These are phyloP conservation scores for Musa troglodytarum DNA, from an alignment of 176 grass and related monocot species.

Conservation along the genomic window DNA sequence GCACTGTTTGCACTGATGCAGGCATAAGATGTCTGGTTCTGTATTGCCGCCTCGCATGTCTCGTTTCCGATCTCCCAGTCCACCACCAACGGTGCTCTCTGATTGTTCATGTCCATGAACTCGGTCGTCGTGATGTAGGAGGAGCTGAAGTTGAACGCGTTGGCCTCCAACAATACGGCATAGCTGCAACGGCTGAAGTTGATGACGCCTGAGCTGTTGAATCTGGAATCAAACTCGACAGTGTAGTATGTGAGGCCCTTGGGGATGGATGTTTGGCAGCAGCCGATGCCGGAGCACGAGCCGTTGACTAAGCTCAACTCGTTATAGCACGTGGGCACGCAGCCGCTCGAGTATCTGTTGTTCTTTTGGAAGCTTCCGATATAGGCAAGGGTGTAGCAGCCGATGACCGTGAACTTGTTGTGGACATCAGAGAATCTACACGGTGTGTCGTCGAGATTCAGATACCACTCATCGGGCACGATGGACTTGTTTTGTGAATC, in stretches of 20 bases:
- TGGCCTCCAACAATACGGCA: conserved; percentile 5
- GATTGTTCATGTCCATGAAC: neutral
- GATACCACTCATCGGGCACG: neutral
- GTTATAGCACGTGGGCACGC: neutral
- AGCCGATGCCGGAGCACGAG: conserved; percentile 22
- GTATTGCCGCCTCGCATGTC: neutral
- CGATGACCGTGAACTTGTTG: conserved; percentile 21
- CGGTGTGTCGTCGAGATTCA: neutral
- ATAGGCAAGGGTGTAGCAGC: conserved; percentile 10
- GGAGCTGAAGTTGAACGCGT: neutral
- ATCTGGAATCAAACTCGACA: neutral
- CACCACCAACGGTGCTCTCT: neutral
- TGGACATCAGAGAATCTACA: neutral
- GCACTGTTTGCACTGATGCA: conserved; percentile 17
- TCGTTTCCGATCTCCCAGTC: conserved; percentile 1
- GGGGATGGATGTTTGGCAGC: conserved; percentile 14
- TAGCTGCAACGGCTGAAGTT: conserved; percentile 17
- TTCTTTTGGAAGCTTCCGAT: neutral
- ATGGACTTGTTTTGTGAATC: neutral
- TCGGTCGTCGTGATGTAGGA: neutral
- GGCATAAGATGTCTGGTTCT: conserved; percentile 9
- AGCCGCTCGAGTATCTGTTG: neutral
- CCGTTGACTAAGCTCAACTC: neutral
- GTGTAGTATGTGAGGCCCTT: neutral
- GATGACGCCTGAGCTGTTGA: neutral